These are phyloP conservation scores for Hansenula lynferdii DNA, from an alignment of 1,139 yeast genomes.

Conservation along the genomic window DNA sequence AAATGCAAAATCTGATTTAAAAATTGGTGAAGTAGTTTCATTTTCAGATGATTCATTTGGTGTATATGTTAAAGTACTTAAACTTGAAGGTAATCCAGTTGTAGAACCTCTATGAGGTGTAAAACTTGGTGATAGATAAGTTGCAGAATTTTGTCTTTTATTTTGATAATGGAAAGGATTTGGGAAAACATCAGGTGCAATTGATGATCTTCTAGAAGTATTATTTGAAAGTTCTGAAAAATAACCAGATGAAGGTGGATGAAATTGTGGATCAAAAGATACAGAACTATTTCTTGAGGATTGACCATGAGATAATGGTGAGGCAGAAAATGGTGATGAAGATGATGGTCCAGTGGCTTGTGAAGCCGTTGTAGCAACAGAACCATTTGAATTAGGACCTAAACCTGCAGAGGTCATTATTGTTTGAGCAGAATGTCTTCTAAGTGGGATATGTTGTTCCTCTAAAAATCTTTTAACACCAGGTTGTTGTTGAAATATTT, in stretches of 20 bases:
- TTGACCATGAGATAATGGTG: slow-evolving; percentile 14
- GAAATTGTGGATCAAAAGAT: slow-evolving; percentile 15
- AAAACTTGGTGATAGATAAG: slow-evolving; percentile 19
- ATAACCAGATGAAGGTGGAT: slow-evolving; percentile 1
- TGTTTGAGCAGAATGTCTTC: slow-evolving; percentile 24
- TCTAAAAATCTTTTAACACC: slow-evolving; percentile 23
- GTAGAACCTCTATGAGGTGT: slow-evolving; percentile 17
- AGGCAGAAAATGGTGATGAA: slow-evolving; percentile 17
- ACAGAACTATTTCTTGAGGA: slow-evolving; percentile 22
- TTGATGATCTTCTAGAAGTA: slow-evolving; percentile 21
- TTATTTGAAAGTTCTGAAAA: slow-evolving; percentile 8
- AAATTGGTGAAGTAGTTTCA: not conserved
- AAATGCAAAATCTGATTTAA: not conserved
- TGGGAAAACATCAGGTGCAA: slow-evolving; percentile 21
- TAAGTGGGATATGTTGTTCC: slow-evolving; percentile 19
- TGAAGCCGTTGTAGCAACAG: not conserved
- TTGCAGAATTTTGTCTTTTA: slow-evolving; percentile 17
- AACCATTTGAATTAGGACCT: not conserved
- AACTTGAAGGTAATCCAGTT: slow-evolving; percentile 10
- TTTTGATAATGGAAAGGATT: slow-evolving; percentile 9
- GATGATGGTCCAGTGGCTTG: too few species aligned
- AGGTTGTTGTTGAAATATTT: slow-evolving; percentile 18
- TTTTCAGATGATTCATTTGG: not conserved
- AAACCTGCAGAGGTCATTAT: slow-evolving; percentile 13
- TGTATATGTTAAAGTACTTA: slow-evolving; percentile 10